A percentile compares a stretch with the other conserved stretches of the same genome.
Conservation (phyloP, 2,329 filamentous ascomycete species). For the Trichoderma breve region DNA sequence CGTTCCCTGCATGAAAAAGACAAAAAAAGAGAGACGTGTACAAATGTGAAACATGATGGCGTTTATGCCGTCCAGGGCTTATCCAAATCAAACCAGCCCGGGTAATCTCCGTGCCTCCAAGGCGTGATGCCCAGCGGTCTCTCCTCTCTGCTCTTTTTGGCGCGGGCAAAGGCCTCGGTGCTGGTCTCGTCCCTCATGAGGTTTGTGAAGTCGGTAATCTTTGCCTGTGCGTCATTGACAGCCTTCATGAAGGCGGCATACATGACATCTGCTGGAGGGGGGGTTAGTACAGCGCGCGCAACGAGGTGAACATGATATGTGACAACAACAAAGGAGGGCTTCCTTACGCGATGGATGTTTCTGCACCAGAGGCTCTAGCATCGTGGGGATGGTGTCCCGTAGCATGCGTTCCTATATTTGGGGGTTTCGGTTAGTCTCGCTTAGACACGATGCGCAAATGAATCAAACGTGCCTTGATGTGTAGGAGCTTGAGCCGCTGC, state of each 20-base stretch:
- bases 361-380: slow-evolving; percentile 48
- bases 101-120: slow-evolving; percentile 59
- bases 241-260: slow-evolving; percentile 47
- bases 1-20: neutral
- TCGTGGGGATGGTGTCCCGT: slow-evolving; percentile 39
- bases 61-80: slow-evolving; percentile 22
- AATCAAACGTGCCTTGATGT: slow-evolving; percentile 47
- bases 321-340: neutral
- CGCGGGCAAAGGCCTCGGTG: slow-evolving; percentile 51
- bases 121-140: slow-evolving; percentile 57
- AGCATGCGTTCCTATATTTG: slow-evolving; percentile 34
- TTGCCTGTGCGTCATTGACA: slow-evolving; percentile 45
- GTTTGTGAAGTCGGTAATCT: slow-evolving; percentile 52
- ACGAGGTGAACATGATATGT: neutral
- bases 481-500: slow-evolving; percentile 52
- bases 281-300: neutral
- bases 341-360: slow-evolving; percentile 52
- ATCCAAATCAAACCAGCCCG: slow-evolving; percentile 52
- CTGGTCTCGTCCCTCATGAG: slow-evolving; percentile 47
- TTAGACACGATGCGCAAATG: neutral
- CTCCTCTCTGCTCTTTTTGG: slow-evolving; percentile 51
- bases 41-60: neutral
- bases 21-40: neutral
- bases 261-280: neutral
- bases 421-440: slow-evolving; percentile 23